These are phyloP conservation scores for Lentinula sp. DNA, from an alignment of 768 basidiomycete species.

Conservation along the genomic window DNA sequence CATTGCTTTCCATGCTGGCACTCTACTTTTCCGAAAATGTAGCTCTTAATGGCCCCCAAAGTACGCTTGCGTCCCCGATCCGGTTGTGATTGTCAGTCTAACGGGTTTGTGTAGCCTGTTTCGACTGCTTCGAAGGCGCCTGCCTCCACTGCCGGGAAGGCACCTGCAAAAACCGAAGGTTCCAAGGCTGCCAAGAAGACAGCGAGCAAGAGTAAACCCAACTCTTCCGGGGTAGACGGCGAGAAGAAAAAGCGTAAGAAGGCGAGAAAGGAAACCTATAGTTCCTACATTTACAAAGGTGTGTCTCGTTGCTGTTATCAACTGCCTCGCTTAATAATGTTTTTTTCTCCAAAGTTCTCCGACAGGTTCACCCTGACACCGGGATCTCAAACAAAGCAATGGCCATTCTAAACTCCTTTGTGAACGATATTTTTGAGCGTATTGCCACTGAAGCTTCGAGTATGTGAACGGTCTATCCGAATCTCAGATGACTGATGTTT, in stretches of 20 bases:
- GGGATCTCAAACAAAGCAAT: constrained; percentile 91
- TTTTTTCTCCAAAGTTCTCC: constrained; percentile 48
- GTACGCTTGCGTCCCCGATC: background rate
- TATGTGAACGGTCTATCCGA: constrained; percentile 22
- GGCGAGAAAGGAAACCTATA: constrained; percentile 77
- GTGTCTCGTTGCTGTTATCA: constrained; percentile 9
- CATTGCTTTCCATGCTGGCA: background rate
- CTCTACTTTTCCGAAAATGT: background rate
- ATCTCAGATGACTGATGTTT: background rate
- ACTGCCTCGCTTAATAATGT: background rate
- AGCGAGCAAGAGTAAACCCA: constrained; percentile 43
- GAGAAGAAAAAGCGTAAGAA: constrained; percentile 83
- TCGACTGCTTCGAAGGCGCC: constrained; percentile 74
- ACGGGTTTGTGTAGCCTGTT: constrained; percentile 37
- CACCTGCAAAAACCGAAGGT: constrained; percentile 41
- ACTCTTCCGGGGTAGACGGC: constrained; percentile 39
- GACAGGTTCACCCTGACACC: constrained; percentile 90
- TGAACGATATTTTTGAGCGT: constrained; percentile 81
- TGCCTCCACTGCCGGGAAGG: constrained; percentile 57
- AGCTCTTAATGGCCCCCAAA: constrained; percentile 4
- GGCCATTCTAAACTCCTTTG: constrained; percentile 80
- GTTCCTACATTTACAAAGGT: constrained; percentile 85
- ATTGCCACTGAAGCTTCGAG: constrained; percentile 72
- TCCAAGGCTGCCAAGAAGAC: constrained; percentile 59
- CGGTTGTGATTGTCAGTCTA: background rate